These are phyloP conservation scores for Seminavis robusta DNA, from an alignment of 108 stramenopile genomes.

Conservation along the genomic window DNA sequence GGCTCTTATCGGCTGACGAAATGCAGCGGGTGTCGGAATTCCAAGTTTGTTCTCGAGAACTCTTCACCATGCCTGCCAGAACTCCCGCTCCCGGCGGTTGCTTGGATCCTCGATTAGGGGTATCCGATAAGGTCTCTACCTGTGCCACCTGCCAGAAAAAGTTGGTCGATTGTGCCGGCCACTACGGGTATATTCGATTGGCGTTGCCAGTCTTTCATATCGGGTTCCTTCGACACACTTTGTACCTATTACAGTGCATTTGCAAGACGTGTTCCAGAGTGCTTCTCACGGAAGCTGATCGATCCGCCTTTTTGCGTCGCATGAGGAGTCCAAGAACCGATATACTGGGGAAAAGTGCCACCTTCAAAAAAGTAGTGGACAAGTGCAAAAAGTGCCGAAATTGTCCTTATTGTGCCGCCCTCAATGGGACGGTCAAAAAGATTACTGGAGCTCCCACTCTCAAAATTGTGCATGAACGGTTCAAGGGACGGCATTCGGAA, in stretches of 20 bases:
- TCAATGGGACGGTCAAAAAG: constrained; percentile 95
- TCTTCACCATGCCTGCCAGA: constrained; percentile 93
- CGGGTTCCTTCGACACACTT: constrained; percentile 94
- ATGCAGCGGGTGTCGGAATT: constrained; percentile 94
- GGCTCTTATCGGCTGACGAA: constrained; percentile 87
- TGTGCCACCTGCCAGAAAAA: constrained; percentile 94
- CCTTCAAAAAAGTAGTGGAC: constrained; percentile 87
- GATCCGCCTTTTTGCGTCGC: constrained; percentile 46
- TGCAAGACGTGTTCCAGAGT: constrained; percentile 97
- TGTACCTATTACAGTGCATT: constrained; percentile 90
- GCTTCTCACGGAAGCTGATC: constrained; percentile 72
- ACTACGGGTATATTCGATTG: constrained; percentile 93
- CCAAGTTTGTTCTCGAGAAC: constrained; percentile 85
- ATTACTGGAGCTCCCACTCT: constrained; percentile 89
- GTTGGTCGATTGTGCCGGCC: constrained; percentile 94
- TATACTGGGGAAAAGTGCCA: constrained; percentile 61
- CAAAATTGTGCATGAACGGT: constrained; percentile 93
- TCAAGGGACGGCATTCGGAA: constrained; percentile 76
- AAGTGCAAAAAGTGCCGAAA: constrained; percentile 84
- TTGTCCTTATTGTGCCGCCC: constrained; percentile 88
- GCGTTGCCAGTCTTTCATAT: constrained; percentile 98
- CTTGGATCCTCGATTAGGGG: constrained; percentile 93
- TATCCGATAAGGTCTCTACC: constrained; percentile 81
- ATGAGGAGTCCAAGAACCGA: constrained; percentile 86
- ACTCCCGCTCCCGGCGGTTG: constrained; percentile 88